These are phyloP conservation scores for Aspergillus eucalypticola DNA, from an alignment of 2,329 filamentous ascomycete species.

Conservation along the genomic window DNA sequence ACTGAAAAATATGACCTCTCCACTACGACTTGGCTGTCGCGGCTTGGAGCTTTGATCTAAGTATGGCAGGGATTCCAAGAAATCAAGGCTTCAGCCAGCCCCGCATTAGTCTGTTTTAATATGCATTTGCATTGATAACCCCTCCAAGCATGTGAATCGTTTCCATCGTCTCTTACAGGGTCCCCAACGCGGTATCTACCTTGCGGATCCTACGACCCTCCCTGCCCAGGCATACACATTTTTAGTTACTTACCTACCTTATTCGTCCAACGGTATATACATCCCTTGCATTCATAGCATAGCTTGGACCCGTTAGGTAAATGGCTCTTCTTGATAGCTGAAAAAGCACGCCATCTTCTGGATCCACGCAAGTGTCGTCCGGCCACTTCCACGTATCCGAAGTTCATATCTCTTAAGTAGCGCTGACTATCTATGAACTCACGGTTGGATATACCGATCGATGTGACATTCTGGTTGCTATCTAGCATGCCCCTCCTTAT, in stretches of 20 bases:
- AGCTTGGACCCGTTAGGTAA: neutral
- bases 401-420: constrained; percentile 51
- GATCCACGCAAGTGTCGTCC: constrained; percentile 24
- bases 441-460: constrained; percentile 43
- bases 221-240: neutral
- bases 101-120: neutral
- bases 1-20: neutral
- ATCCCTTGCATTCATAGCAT: constrained; percentile 1
- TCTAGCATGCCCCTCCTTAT: constrained; percentile 52
- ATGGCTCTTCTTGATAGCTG: neutral
- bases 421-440: constrained; percentile 47
- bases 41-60: neutral
- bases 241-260: neutral
- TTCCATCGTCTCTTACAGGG: neutral
- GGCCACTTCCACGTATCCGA: constrained; percentile 44
- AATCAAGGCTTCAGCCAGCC: neutral
- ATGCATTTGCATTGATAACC: neutral
- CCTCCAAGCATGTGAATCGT: neutral
- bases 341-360: constrained; percentile 28
- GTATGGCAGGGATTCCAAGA: neutral
- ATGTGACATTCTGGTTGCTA: constrained; percentile 48
- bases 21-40: neutral
- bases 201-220: neutral
- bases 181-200: neutral
- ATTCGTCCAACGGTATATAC: neutral